A percentile compares a stretch with the other conserved stretches of the same genome.
Conservation (phyloP, 352 stramenopile genomes). For the Phytopythium cucurbitacearum region DNA sequence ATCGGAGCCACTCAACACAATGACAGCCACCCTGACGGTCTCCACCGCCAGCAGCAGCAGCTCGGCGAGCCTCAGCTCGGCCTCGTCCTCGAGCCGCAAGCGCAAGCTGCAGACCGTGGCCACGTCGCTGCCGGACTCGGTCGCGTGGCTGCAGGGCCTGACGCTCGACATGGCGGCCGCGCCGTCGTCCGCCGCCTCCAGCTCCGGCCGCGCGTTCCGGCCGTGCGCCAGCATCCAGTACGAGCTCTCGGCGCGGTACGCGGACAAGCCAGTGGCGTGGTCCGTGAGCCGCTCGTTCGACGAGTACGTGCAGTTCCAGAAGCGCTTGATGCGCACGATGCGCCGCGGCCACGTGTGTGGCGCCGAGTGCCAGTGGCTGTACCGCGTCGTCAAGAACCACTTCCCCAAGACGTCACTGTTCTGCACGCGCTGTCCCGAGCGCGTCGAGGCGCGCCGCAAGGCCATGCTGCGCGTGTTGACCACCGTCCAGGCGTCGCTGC, state of each 20-base stretch:
- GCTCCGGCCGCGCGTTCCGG: constrained; percentile 11
- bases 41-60: not conserved
- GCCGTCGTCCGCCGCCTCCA: constrained; percentile 8
- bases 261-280: constrained; percentile 20
- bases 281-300: constrained; percentile 28
- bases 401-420: constrained; percentile 43
- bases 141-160: constrained; percentile 24
- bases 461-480: constrained; percentile 26
- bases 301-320: constrained; percentile 35
- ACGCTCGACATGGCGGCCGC: constrained; percentile 23
- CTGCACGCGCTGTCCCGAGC: constrained; percentile 17
- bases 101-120: not conserved
- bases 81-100: not conserved
- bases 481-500: constrained; percentile 25
- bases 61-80: not conserved
- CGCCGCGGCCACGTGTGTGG: constrained; percentile 44
- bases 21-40: not conserved
- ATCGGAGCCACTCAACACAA: not conserved
- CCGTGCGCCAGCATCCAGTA: constrained; percentile 16
- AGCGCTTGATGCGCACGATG: constrained; percentile 34
- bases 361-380: constrained; percentile 56
- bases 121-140: constrained; percentile 18
- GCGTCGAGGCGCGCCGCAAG: constrained; percentile 20
- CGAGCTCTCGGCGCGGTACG: constrained; percentile 27
- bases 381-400: constrained; percentile 45